Evolutionary conservation across 179 eudicot genomes (phyloP).

Genomic region (Drosera spatulata): DNA sequence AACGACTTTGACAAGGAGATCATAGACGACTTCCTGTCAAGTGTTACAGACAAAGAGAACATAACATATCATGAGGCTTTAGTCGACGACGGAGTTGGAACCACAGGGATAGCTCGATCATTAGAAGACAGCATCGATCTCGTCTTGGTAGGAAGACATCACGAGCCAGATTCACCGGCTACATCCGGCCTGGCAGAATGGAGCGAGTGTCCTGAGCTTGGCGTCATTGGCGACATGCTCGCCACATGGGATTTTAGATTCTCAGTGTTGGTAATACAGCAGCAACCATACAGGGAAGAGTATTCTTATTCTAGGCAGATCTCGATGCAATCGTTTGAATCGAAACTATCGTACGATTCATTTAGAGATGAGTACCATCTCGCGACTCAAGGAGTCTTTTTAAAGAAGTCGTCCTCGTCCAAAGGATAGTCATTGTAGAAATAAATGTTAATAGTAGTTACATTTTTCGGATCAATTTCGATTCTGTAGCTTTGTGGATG

Average conservation of each 20-base stretch:
- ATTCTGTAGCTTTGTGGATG: too few species aligned
- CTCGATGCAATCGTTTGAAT: too few species aligned
- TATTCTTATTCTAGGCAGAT: too few species aligned
- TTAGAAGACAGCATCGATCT: slow-evolving; percentile 21
- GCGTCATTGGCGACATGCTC: slow-evolving; percentile 28
- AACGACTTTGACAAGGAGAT: slow-evolving; percentile 14
- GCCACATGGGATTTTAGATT: slow-evolving; percentile 27
- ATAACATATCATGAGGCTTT: slow-evolving; percentile 7
- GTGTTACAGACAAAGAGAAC: slow-evolving; percentile 9
- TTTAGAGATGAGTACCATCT: too few species aligned
- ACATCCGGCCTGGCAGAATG: slow-evolving; percentile 22
- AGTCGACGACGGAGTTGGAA: slow-evolving; percentile 24
- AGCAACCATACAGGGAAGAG: slow-evolving; percentile 8
- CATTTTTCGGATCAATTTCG: too few species aligned
- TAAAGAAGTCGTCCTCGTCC: too few species aligned
- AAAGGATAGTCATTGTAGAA: too few species aligned
- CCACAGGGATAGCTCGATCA: slow-evolving; percentile 12
- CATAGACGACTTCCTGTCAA: slow-evolving; percentile 16
- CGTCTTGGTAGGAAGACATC: slow-evolving; percentile 29
- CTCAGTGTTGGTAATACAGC: slow-evolving; percentile 31
- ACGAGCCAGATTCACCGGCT: slow-evolving; percentile 13
- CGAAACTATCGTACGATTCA: too few species aligned
- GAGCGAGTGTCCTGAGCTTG: slow-evolving; percentile 29
- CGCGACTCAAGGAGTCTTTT: too few species aligned
- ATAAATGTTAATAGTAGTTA: too few species aligned